These are phyloP conservation scores for Leonotis leonurus DNA, from an alignment of 257 asterid genomes.

Conservation along the genomic window DNA sequence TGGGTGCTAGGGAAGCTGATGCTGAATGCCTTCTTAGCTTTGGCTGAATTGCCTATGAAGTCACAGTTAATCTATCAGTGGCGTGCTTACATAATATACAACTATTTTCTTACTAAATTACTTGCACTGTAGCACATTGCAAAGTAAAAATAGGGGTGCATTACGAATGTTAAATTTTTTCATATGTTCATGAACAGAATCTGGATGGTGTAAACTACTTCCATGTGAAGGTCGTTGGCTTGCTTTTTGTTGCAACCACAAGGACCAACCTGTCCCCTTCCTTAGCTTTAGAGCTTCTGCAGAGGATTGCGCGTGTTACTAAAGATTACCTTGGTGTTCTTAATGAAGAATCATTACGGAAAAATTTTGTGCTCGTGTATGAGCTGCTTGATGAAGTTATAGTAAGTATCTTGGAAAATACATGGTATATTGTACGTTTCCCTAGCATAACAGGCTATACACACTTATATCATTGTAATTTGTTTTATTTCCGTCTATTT, in stretches of 20 bases:
- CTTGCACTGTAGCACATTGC: not conserved
- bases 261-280: constrained; percentile 89
- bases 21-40: not conserved
- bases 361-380: constrained; percentile 92
- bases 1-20: constrained; percentile 1
- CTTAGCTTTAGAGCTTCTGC: constrained; percentile 90
- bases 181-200: constrained; percentile 43
- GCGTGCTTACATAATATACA: not conserved
- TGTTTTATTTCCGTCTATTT: not conserved
- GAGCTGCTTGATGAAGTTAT: constrained; percentile 98
- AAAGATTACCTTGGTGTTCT: constrained; percentile 98
- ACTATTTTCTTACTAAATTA: not conserved
- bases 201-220: constrained; percentile 97
- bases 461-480: not conserved
- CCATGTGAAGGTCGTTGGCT: constrained; percentile 93
- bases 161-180: constrained; percentile 19
- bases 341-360: constrained; percentile 85
- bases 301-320: constrained; percentile 94
- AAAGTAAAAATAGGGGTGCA: constrained; percentile 5
- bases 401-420: constrained; percentile 44
- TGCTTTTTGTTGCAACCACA: constrained; percentile 90
- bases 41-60: constrained; percentile 6
- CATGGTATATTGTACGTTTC: constrained; percentile 2
- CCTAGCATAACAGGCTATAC: not conserved
- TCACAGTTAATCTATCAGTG: not conserved